Evolutionary conservation across 179 eudicot genomes (phyloP), one percentile per base, ranked within the genome.

Genomic region (Patellifolia procumbens): DNA sequence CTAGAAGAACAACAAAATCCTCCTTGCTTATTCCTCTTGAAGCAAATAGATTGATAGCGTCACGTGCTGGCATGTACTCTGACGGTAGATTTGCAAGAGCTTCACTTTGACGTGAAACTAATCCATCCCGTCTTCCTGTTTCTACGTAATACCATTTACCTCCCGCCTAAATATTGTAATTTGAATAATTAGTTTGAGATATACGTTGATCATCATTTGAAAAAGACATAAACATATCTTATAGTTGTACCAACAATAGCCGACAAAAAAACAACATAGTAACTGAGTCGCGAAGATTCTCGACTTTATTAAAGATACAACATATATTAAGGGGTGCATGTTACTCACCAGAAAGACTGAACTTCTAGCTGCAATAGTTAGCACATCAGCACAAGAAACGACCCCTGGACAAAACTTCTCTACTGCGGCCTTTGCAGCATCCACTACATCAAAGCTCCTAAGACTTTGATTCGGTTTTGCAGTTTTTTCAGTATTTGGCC

Each of bases 321-420:
- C 28, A 53, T 19, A 5, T 5, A 53, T n/a, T 20, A 53, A n/a
- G n/a, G 24, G n/a, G 7, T 53, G 24, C 0, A 51, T 3, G 59
- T 4, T 34, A 68, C 82, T 70, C 28, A 81, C 87, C 61, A 84
- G 45, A 29, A 46, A 52, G 5, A 81, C 79, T 1, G 83, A 79
- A 35, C 74, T 74, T 52, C 87, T 77, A 39, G 88, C 78, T 3
- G 86, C 87, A 22, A 83, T 80, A 7, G 74, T 56, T 19, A 85
- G 59, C 7, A 76, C 73, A 72, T 87, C 90, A 0, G 88, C 87
- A 56, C 90, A 87, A 20, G 90, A 87, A 9, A 85, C 87, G 9
- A 77, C 77, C 17, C 80, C 88, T 0, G 88, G 90, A 52, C 90
- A 87, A 42, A 65, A 45, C 37, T 42, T 58, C 72, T 87, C 90